Evolutionary conservation across 2,329 filamentous ascomycete genomes (phyloP).

Genomic region (Colletotrichum sp.): DNA sequence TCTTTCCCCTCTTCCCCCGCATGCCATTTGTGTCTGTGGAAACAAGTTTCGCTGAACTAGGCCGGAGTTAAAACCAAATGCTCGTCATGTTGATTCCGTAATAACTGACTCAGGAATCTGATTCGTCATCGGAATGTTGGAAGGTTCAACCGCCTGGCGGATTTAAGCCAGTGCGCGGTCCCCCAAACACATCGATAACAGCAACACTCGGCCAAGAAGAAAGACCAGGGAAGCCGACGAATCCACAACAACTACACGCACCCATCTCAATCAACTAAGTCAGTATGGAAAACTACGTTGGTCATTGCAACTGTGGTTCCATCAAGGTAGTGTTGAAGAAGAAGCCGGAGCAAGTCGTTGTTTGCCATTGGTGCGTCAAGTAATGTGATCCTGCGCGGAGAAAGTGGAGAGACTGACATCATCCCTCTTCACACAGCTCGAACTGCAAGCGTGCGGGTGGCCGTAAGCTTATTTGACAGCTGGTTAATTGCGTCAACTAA

Average conservation of each 20-base stretch:
- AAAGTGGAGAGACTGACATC: background rate
- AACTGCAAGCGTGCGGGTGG: conserved; percentile 17
- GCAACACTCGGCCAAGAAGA: background rate
- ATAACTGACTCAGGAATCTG: background rate
- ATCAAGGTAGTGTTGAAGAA: background rate
- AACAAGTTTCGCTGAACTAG: background rate
- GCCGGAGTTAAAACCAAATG: background rate
- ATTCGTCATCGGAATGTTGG: background rate
- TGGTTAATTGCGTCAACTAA: background rate
- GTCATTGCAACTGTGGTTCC: conserved; percentile 14
- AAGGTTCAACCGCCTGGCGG: too few relatives aligned
- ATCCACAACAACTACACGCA: background rate
- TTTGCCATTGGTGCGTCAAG: conserved; percentile 6
- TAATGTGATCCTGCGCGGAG: background rate
- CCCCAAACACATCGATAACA: background rate
- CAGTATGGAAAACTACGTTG: background rate
- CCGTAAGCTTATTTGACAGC: background rate
- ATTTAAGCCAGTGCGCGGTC: background rate
- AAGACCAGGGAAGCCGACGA: background rate
- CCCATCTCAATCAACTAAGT: background rate
- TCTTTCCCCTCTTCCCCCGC: background rate
- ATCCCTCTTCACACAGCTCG: background rate
- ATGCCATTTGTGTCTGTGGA: background rate
- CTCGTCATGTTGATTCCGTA: background rate
- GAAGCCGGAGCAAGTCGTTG: conserved; percentile 1